phyloP scores from a whole-genome alignment of 805 yeast genomes.

The Brettanomyces nanus region DNA sequence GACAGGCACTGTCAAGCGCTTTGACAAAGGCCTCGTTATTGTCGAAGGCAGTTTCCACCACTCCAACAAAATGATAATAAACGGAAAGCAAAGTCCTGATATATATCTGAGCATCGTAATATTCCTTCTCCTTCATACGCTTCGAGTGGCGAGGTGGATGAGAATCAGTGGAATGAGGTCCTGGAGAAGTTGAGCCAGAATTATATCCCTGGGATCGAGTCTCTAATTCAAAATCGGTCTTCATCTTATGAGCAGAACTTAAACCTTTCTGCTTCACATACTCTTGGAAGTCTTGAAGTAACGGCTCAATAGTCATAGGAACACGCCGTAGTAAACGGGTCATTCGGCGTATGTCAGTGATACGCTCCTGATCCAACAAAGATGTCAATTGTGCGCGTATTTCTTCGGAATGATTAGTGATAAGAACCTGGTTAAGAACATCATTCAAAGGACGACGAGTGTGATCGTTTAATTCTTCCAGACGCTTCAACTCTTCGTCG shows the following conservation, averaged over 20 bases:
- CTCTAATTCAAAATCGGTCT: conserved; percentile 23
- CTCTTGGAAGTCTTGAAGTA: conserved; percentile 63
- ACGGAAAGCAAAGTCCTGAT: conserved; percentile 69
- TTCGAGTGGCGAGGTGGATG: neutral
- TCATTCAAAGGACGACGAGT: conserved; percentile 72
- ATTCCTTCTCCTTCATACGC: neutral
- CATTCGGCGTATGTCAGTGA: conserved; percentile 70
- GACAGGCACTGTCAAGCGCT: conserved; percentile 85
- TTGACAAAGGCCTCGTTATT: conserved; percentile 72
- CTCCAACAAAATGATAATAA: conserved; percentile 55
- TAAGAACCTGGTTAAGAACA: conserved; percentile 66
- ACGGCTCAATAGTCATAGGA: conserved; percentile 67
- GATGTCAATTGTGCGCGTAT: conserved; percentile 70
- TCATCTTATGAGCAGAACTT: conserved; percentile 50
- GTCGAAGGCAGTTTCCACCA: conserved; percentile 61
- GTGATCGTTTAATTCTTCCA: conserved; percentile 75
- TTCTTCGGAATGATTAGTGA: conserved; percentile 66
- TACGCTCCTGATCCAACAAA: conserved; percentile 66
- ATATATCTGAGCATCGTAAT: conserved; percentile 67
- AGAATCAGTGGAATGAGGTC: neutral
- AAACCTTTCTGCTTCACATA: conserved; percentile 64
- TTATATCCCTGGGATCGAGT: too few relatives aligned
- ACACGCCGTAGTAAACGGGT: conserved; percentile 70
- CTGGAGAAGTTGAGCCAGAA: conserved; percentile 9
- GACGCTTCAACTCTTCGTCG: conserved; percentile 72